A percentile compares a stretch with the other conserved stretches of the same genome.
phyloP scores from a whole-genome alignment of 176 grass and related monocot species.

The Urochloa ruziziensis region DNA sequence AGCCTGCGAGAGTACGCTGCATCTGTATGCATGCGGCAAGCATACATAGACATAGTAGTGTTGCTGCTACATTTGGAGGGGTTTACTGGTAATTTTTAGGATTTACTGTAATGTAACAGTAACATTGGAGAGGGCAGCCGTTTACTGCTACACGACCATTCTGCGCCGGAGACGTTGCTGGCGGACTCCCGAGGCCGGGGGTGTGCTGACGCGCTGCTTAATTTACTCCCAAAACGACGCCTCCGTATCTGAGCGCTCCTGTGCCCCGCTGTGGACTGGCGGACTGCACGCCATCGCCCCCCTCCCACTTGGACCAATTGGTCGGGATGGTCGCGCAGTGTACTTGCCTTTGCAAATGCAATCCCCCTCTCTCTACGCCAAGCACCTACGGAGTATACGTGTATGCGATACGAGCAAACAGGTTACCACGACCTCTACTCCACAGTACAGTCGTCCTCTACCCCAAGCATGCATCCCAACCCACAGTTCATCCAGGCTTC shows the following conservation, averaged over 20 bases:
- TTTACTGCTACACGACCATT: not conserved
- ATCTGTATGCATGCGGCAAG: no score
- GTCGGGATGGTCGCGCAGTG: not conserved
- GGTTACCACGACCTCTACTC: not conserved
- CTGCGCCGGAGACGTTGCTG: conserved; percentile 8
- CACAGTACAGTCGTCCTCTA: not conserved
- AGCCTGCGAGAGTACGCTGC: no score
- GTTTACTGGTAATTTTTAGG: not conserved
- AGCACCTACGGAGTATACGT: no score
- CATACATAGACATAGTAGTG: not conserved
- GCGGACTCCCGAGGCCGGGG: conserved; percentile 35
- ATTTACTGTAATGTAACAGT: conserved; percentile 3
- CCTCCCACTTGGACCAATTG: conserved; percentile 18
- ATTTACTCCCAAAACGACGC: conserved; percentile 49
- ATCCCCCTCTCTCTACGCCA: not conserved
- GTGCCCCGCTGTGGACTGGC: conserved; percentile 7
- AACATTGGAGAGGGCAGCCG: not conserved
- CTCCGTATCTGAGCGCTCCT: conserved; percentile 48
- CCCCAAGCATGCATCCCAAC: no score
- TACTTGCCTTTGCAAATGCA: not conserved
- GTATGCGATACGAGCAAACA: not conserved
- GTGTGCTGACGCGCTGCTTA: conserved; percentile 29
- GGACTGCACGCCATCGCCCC: conserved; percentile 25
- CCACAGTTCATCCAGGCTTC: conserved; percentile 1
- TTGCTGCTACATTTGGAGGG: not conserved